These are phyloP conservation scores for Podaxis sp. DNA, from an alignment of 768 basidiomycete species.

Conservation along the genomic window DNA sequence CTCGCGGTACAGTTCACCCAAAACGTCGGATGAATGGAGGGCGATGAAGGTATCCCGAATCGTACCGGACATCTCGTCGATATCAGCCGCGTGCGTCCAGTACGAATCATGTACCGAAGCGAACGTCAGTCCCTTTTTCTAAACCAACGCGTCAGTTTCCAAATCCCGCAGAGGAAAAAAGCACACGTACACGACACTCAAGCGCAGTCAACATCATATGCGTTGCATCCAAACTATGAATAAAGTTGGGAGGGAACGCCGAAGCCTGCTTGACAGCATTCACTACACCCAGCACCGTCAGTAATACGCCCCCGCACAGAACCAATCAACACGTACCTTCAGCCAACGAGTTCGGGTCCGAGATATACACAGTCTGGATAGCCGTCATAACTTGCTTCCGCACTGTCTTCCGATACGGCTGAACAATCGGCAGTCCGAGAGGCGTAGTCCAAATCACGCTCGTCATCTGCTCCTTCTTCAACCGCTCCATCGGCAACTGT, in stretches of 20 bases:
- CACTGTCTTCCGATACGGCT: conserved; percentile 86
- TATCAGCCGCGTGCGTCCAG: conserved; percentile 91
- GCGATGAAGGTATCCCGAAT: conserved; percentile 94
- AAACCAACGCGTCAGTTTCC: conserved; percentile 6
- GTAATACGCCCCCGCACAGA: not conserved
- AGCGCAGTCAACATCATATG: conserved; percentile 98
- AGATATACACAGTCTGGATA: conserved; percentile 85
- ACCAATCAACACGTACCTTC: conserved; percentile 44
- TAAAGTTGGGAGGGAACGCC: conserved; percentile 98
- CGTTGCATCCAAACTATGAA: conserved; percentile 95
- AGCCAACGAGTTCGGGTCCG: conserved; percentile 75
- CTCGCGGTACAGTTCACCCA: conserved; percentile 71
- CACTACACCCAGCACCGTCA: conserved; percentile 39
- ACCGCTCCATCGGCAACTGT: conserved; percentile 23
- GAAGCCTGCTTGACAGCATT: conserved; percentile 86
- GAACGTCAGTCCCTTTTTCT: conserved; percentile 79
- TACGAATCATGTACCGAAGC: conserved; percentile 99
- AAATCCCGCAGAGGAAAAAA: not conserved
- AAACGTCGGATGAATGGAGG: conserved; percentile 85
- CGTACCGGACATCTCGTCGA: conserved; percentile 84
- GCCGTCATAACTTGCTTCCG: conserved; percentile 83
- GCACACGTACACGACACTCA: conserved; percentile 68
- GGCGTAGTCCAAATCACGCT: conserved; percentile 96
- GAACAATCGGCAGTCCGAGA: conserved; percentile 92
- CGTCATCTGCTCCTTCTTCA: conserved; percentile 91